These are phyloP conservation scores for Aspergillus glaucus DNA, from an alignment of 2,329 filamentous ascomycete genomes.

Conservation along the genomic window DNA sequence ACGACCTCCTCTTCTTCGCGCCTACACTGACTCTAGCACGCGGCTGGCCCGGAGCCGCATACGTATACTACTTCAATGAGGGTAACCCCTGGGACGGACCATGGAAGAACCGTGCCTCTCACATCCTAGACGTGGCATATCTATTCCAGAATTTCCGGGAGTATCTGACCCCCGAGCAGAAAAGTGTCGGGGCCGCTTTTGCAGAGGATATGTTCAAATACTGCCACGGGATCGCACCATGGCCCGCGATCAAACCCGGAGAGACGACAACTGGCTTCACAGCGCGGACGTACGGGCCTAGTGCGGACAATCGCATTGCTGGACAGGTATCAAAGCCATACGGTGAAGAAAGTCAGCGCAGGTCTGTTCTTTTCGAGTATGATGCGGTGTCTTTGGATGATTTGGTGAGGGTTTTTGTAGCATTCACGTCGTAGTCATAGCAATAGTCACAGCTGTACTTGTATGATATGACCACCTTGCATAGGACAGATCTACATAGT, in stretches of 20 bases:
- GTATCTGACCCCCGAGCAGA: conserved; percentile 27
- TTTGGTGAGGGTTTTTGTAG: conserved; percentile 11
- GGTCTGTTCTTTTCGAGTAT: conserved; percentile 19
- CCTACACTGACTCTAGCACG: conserved; percentile 38
- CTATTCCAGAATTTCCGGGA: conserved; percentile 45
- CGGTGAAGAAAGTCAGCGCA: conserved; percentile 17
- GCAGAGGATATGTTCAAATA: conserved; percentile 37
- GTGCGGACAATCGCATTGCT: conserved; percentile 4
- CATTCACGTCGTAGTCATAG: conserved; percentile 6
- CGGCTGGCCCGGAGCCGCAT: conserved; percentile 28
- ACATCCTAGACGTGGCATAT: conserved; percentile 43
- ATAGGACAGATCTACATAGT: no score
- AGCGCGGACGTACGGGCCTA: conserved; percentile 23
- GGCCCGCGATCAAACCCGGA: conserved; percentile 17
- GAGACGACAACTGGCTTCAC: conserved; percentile 15
- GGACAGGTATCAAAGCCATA: conserved; percentile 10
- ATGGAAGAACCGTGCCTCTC: conserved; percentile 34
- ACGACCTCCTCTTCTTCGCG: conserved; percentile 44
- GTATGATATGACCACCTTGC: no score
- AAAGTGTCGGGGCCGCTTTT: conserved; percentile 24
- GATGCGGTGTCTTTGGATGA: conserved; percentile 19
- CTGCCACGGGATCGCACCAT: conserved; percentile 30
- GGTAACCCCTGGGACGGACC: conserved; percentile 43
- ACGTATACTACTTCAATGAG: conserved; percentile 44
- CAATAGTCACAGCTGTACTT: neutral